phyloP scores from a whole-genome alignment of 1,284 basidiomycete genomes.

The Gomphus sp. region DNA sequence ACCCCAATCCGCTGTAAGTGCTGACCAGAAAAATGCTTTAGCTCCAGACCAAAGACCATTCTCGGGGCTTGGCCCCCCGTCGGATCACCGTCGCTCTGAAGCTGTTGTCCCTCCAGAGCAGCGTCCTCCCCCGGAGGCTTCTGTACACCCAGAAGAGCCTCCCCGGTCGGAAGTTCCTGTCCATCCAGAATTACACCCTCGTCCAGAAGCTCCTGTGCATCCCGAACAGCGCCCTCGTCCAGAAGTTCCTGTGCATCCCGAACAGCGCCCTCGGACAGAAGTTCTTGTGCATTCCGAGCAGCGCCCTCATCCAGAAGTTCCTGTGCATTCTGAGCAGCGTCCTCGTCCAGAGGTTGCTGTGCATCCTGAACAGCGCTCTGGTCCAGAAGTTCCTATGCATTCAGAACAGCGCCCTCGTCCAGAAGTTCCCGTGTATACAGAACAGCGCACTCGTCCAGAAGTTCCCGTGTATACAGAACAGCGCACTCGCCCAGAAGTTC shows the following conservation, averaged over 20 bases:
- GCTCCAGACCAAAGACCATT: not conserved
- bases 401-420: not conserved
- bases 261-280: not conserved
- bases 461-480: not conserved
- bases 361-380: not conserved
- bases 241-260: not conserved
- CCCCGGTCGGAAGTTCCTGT: not conserved
- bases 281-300: not conserved
- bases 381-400: not conserved
- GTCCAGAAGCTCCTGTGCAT: not conserved
- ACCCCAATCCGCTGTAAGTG: not conserved
- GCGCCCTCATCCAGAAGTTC: not conserved
- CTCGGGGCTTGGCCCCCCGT: not conserved
- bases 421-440: not conserved
- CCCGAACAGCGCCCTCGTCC: not conserved
- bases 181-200: not conserved
- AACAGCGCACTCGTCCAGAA: not conserved
- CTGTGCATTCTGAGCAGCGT: not conserved
- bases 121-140: not conserved
- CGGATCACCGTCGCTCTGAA: slow-evolving; percentile 2
- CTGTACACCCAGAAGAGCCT: not conserved
- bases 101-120: not conserved
- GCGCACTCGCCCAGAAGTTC: not conserved
- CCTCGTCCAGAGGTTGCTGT: not conserved
- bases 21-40: not conserved